Conservation (phyloP, 306 rosid species). For the Quercus variabilis region DNA sequence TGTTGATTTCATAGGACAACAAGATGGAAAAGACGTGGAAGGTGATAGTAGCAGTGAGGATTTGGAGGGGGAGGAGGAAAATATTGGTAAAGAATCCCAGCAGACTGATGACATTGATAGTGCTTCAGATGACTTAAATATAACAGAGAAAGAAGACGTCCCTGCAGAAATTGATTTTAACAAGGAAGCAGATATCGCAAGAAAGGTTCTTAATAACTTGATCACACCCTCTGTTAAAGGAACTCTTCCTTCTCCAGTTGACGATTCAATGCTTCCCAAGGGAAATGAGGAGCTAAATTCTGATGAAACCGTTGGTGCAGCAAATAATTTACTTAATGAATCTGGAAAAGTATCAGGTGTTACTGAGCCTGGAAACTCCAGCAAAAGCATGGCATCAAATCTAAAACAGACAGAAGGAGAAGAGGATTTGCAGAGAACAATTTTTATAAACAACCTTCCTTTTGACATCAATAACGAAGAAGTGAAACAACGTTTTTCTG, state of each 20-base stretch:
- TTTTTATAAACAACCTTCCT: slow-evolving; percentile 81
- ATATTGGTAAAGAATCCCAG: slow-evolving; percentile 22
- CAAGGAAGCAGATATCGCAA: slow-evolving; percentile 77
- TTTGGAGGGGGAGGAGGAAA: slow-evolving; percentile 36
- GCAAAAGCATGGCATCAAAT: slow-evolving; percentile 27
- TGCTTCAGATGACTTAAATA: slow-evolving; percentile 32
- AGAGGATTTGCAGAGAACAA: slow-evolving; percentile 66
- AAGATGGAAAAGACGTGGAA: slow-evolving; percentile 37
- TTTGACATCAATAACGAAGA: slow-evolving; percentile 73
- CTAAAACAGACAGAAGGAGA: slow-evolving; percentile 44
- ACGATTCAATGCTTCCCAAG: slow-evolving; percentile 27
- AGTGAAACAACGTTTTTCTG: slow-evolving; percentile 78
- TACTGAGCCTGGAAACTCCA: slow-evolving; percentile 41
- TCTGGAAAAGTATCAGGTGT: slow-evolving; percentile 37
- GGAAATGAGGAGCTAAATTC: slow-evolving; percentile 33
- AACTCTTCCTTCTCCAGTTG: slow-evolving; percentile 33
- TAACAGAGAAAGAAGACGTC: slow-evolving; percentile 31
- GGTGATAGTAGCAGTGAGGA: slow-evolving; percentile 46
- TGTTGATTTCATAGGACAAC: slow-evolving; percentile 43
- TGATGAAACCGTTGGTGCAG: slow-evolving; percentile 30
- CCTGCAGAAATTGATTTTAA: slow-evolving; percentile 66
- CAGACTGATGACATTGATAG: slow-evolving; percentile 32
- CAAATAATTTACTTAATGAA: slow-evolving; percentile 37
- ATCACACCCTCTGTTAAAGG: slow-evolving; percentile 50
- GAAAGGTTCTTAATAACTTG: slow-evolving; percentile 69